Percentiles rank a stretch among this genome's conserved stretches.
Evolutionary conservation across 306 rosid species (phyloP).

Genomic region (Cucurbita moschata): DNA sequence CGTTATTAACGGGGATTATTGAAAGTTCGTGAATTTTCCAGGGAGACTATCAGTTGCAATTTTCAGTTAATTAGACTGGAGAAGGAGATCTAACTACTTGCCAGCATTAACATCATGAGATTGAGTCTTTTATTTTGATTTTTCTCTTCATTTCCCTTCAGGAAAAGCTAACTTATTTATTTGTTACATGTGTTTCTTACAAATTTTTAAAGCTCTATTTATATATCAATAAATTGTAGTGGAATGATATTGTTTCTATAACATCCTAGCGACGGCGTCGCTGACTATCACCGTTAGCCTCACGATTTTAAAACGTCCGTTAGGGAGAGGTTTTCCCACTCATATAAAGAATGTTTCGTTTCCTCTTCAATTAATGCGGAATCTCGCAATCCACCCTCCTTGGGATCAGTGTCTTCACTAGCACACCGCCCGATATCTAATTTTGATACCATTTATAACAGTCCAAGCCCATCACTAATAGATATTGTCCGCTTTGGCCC

Average conservation of each 20-base stretch:
- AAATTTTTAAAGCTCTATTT: neutral
- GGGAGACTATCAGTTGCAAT: neutral
- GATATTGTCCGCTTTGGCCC: too few relatives aligned
- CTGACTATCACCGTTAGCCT: too few relatives aligned
- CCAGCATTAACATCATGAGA: neutral
- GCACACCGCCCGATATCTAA: too few relatives aligned
- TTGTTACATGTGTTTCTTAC: neutral
- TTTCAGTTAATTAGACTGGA: neutral
- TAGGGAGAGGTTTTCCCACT: too few relatives aligned
- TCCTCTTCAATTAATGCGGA: too few relatives aligned
- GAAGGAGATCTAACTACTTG: neutral
- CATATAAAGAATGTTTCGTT: too few relatives aligned
- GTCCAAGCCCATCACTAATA: too few relatives aligned
- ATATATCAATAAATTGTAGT: neutral
- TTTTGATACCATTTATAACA: too few relatives aligned
- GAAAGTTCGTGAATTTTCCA: neutral
- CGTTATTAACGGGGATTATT: neutral
- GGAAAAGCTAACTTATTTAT: neutral
- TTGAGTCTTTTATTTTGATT: neutral
- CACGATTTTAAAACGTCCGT: too few relatives aligned
- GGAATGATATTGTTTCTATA: too few relatives aligned
- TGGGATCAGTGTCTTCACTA: fast-evolving
- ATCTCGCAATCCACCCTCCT: too few relatives aligned
- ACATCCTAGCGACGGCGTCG: too few relatives aligned
- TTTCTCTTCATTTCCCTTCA: neutral